phyloP scores from a whole-genome alignment of 805 yeast genomes.

The Hanseniaspora mollemarum region DNA sequence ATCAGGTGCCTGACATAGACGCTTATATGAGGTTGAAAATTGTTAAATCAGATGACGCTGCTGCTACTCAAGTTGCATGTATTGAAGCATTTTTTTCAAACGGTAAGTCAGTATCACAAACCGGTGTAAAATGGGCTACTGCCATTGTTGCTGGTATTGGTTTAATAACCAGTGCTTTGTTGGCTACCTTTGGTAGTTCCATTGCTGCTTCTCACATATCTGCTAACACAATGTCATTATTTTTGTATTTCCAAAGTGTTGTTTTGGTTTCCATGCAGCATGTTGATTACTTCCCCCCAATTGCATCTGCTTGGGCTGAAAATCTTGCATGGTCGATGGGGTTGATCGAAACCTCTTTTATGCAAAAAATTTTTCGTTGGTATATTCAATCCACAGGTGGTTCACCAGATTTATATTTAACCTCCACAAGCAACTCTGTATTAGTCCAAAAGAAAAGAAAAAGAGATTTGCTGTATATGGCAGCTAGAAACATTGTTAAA shows the following conservation, averaged over 20 bases:
- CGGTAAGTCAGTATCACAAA: conserved; percentile 70
- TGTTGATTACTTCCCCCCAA: conserved; percentile 80
- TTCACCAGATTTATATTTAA: conserved; percentile 55
- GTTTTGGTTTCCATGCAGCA: conserved; percentile 76
- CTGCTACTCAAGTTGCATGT: conserved; percentile 49
- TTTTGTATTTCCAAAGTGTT: conserved; percentile 78
- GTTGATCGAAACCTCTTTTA: conserved; percentile 59
- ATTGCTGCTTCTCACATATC: conserved; percentile 81
- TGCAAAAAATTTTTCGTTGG: conserved; percentile 82
- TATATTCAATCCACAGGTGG: conserved; percentile 85
- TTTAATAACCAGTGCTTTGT: conserved; percentile 66
- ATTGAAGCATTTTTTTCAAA: conserved; percentile 64
- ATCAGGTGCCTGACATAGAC: conserved; percentile 75
- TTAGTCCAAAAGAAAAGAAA: conserved; percentile 50
- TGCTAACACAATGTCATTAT: conserved; percentile 73
- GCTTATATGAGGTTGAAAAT: conserved; percentile 55
- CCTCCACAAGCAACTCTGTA: conserved; percentile 50
- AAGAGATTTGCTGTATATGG: conserved; percentile 17
- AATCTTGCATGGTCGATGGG: conserved; percentile 95
- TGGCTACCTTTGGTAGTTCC: conserved; percentile 76
- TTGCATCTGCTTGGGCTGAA: conserved; percentile 85
- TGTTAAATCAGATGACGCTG: conserved; percentile 28
- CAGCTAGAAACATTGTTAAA: conserved; percentile 25
- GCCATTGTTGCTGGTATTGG: conserved; percentile 85
- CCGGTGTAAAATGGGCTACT: conserved; percentile 84